phyloP scores from a whole-genome alignment of 2,329 filamentous ascomycete genomes.

The Pseudopithomyces chartarum region DNA sequence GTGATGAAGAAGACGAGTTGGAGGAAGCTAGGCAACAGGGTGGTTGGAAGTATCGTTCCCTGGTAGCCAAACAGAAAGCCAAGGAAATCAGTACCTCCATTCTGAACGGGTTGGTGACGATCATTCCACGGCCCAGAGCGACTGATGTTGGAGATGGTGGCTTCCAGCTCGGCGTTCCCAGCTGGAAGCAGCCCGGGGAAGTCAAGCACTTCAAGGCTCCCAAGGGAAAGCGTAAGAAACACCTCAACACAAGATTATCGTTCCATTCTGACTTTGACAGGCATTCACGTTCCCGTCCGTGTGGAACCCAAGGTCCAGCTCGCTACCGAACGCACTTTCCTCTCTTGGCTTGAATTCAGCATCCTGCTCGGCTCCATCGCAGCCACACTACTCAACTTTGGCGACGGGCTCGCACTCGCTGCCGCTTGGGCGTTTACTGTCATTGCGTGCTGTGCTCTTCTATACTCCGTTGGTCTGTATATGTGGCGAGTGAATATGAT shows the following conservation, averaged over 20 bases:
- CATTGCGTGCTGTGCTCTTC: slow-evolving; percentile 75
- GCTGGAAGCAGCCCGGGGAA: slow-evolving; percentile 44
- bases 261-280: slow-evolving; percentile 41
- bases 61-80: slow-evolving; percentile 53
- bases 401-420: slow-evolving; percentile 41
- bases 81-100: slow-evolving; percentile 50
- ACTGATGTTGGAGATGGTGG: slow-evolving; percentile 50
- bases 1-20: slow-evolving; percentile 78
- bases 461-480: slow-evolving; percentile 84
- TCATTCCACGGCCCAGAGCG: slow-evolving; percentile 48
- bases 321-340: slow-evolving; percentile 92
- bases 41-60: slow-evolving; percentile 72
- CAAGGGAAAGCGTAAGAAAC: slow-evolving; percentile 66
- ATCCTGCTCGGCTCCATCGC: slow-evolving; percentile 76
- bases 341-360: slow-evolving; percentile 96
- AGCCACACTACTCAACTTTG: slow-evolving; percentile 49
- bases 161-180: slow-evolving; percentile 51
- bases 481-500: slow-evolving; percentile 88
- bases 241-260: background rate
- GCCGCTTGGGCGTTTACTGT: slow-evolving; percentile 77
- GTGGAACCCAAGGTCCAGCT: slow-evolving; percentile 99
- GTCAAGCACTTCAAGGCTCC: slow-evolving; percentile 69
- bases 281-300: slow-evolving; percentile 92
- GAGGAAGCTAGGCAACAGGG: slow-evolving; percentile 79
- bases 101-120: slow-evolving; percentile 24